Conservation (phyloP, 768 basidiomycete species). For the Fomitopsis pulvina region DNA sequence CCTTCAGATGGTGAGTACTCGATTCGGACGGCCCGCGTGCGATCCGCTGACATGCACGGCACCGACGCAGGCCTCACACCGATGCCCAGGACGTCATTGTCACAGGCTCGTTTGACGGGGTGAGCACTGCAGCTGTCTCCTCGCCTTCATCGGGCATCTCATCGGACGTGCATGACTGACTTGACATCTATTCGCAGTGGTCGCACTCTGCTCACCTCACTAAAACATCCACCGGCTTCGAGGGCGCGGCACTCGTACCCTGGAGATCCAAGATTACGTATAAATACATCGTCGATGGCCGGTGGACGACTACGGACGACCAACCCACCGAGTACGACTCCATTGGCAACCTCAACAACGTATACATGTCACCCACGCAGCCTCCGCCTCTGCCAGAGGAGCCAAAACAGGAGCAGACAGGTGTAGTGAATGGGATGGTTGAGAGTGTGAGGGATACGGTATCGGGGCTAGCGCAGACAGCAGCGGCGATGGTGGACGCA, state of each 20-base stretch:
- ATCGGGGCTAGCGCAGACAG: constrained; percentile 13
- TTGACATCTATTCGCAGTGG: constrained; percentile 53
- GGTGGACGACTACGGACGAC: constrained; percentile 49
- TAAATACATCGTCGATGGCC: constrained; percentile 78
- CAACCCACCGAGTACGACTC: constrained; percentile 56
- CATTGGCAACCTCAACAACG: constrained; percentile 66
- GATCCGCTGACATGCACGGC: neutral
- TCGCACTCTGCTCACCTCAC: constrained; percentile 47
- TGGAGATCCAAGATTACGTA: constrained; percentile 60
- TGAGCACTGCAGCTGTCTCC: constrained; percentile 23
- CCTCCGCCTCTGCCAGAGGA: neutral
- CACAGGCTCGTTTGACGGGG: constrained; percentile 77
- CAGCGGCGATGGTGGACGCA: constrained; percentile 16
- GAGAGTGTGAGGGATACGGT: constrained; percentile 2
- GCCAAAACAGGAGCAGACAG: neutral
- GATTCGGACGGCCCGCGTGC: neutral
- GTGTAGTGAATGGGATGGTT: neutral
- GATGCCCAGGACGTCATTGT: constrained; percentile 54
- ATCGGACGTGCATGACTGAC: neutral
- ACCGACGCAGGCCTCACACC: constrained; percentile 47
- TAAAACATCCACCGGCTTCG: constrained; percentile 43
- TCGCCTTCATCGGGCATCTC: neutral
- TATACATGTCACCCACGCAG: constrained; percentile 50
- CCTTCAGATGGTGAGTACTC: constrained; percentile 15
- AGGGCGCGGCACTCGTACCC: constrained; percentile 45